Conservation (phyloP, 306 rosid genomes). For the Carpinus viminea region DNA sequence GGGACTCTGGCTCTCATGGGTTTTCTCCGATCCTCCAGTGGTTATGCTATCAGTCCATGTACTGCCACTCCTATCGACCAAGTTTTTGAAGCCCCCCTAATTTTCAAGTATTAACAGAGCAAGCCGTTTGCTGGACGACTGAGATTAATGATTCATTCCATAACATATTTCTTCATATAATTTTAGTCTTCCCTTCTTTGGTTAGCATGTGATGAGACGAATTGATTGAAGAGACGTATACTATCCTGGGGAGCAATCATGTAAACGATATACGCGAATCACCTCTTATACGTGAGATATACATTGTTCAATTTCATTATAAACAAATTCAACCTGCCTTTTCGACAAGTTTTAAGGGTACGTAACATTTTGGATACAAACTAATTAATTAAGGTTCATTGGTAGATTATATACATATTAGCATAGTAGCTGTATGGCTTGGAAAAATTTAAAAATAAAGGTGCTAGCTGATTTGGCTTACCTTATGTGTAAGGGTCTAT, state of each 20-base stretch:
- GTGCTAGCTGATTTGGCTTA: too few relatives aligned
- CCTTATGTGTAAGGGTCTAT: too few relatives aligned
- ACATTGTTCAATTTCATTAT: conserved; percentile 23
- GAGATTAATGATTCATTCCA: conserved; percentile 16
- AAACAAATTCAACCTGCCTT: conserved; percentile 4
- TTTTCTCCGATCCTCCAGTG: neutral
- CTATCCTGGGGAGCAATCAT: conserved; percentile 19
- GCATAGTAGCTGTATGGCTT: too few relatives aligned
- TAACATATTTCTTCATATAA: conserved; percentile 25
- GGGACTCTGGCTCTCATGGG: neutral
- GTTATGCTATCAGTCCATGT: conserved; percentile 23
- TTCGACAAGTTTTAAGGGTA: neutral
- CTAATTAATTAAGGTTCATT: neutral
- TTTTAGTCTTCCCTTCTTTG: conserved; percentile 11
- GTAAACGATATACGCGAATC: conserved; percentile 21
- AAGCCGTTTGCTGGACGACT: conserved; percentile 16
- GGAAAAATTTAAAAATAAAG: too few relatives aligned
- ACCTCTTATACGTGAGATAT: conserved; percentile 26
- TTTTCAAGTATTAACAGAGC: neutral
- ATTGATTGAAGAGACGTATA: conserved; percentile 1
- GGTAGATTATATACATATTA: neutral
- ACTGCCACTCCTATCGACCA: conserved; percentile 29
- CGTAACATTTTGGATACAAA: neutral
- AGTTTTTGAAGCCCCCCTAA: conserved; percentile 11
- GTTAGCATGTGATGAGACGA: neutral